Percentiles rank a stretch among this genome's conserved stretches.
phyloP scores from a whole-genome alignment of 352 stramenopile genomes.

The Phytophthora hybrid region DNA sequence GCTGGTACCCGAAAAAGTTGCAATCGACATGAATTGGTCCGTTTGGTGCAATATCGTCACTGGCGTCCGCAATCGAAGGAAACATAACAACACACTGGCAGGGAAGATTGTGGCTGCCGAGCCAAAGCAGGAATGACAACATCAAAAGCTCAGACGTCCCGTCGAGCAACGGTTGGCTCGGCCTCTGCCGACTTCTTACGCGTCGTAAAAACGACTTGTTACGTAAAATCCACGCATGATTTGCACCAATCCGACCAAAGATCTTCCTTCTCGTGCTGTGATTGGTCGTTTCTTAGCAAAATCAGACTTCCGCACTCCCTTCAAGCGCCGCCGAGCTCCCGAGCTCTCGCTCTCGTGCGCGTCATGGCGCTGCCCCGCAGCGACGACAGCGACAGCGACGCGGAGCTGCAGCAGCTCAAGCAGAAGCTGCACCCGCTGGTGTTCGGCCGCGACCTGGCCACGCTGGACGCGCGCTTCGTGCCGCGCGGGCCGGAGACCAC shows the following conservation, averaged over 20 bases:
- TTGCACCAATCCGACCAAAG: background rate
- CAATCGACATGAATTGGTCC: conserved; percentile 93
- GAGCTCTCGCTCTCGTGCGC: background rate
- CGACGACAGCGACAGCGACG: conserved; percentile 35
- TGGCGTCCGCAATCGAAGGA: conserved; percentile 48
- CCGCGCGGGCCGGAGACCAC: conserved; percentile 73
- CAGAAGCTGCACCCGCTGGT: conserved; percentile 63
- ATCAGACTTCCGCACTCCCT: conserved; percentile 22
- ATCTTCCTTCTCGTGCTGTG: background rate
- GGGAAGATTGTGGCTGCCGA: background rate
- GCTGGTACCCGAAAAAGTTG: conserved; percentile 91
- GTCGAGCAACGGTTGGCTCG: background rate
- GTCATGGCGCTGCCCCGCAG: conserved; percentile 40
- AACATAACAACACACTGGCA: background rate
- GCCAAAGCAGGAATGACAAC: conserved; percentile 33
- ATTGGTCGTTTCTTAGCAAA: conserved; percentile 12
- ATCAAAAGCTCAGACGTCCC: background rate
- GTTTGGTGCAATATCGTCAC: conserved; percentile 81
- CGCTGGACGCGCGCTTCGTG: conserved; percentile 71
- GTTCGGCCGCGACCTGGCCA: conserved; percentile 58
- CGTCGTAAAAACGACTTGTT: background rate
- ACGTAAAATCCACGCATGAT: background rate
- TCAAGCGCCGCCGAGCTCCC: conserved; percentile 14
- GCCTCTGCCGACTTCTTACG: background rate
- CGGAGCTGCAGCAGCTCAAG: conserved; percentile 76